phyloP scores from a whole-genome alignment of 2,329 filamentous ascomycete species.

The Arachnomyces sp. region DNA sequence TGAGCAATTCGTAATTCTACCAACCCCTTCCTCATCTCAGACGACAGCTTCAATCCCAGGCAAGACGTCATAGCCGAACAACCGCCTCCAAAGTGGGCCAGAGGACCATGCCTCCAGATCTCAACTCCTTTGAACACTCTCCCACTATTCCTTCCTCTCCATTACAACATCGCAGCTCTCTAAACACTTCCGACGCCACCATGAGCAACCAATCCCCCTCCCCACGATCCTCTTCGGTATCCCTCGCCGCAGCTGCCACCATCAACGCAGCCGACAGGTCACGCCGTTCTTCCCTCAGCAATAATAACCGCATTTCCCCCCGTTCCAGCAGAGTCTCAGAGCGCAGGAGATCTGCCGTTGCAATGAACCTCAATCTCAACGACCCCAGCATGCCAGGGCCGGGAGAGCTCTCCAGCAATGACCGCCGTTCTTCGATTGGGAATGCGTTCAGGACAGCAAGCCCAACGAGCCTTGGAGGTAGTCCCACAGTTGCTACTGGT shows the following conservation, averaged over 20 bases:
- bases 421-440: slow-evolving; percentile 28
- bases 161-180: slow-evolving; percentile 23
- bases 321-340: slow-evolving; percentile 24
- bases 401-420: slow-evolving; percentile 29
- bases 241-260: slow-evolving; percentile 66
- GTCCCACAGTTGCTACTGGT: slow-evolving; percentile 33
- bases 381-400: slow-evolving; percentile 28
- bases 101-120: slow-evolving; percentile 58
- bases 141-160: slow-evolving; percentile 36
- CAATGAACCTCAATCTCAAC: slow-evolving; percentile 32
- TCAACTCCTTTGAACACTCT: slow-evolving; percentile 60
- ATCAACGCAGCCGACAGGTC: slow-evolving; percentile 68
- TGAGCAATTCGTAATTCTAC: too few species aligned
- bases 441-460: slow-evolving; percentile 34
- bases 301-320: slow-evolving; percentile 26
- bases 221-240: slow-evolving; percentile 58
- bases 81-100: too few species aligned
- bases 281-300: slow-evolving; percentile 28
- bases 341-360: slow-evolving; percentile 34
- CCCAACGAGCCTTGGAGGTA: slow-evolving; percentile 35
- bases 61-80: neutral
- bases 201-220: slow-evolving; percentile 50
- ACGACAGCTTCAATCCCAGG: too few species aligned
- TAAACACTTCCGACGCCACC: slow-evolving; percentile 23
- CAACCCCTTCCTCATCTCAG: too few species aligned